Evolutionary conservation across 805 yeast species (phyloP).

Genomic region (Starmerella bombi): DNA sequence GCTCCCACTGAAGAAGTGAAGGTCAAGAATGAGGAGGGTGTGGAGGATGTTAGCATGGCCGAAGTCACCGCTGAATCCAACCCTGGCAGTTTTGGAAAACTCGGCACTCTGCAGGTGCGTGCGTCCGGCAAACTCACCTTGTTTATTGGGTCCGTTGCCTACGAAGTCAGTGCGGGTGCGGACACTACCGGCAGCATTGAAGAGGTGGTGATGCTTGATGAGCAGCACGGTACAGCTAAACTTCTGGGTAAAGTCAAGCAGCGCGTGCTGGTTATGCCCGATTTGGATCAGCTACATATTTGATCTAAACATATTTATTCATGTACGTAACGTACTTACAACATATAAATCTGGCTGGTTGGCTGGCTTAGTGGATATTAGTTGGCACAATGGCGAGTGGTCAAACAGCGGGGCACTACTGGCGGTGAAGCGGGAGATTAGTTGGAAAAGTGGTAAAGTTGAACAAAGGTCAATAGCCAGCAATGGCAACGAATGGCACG

Average conservation of each 20-base stretch:
- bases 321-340: not conserved
- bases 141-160: slow-evolving; percentile 52
- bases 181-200: slow-evolving; percentile 68
- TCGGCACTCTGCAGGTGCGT: slow-evolving; percentile 66
- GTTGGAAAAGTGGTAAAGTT: no score
- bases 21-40: slow-evolving; percentile 14
- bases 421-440: no score
- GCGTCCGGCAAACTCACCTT: slow-evolving; percentile 72
- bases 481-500: no score
- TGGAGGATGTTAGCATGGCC: slow-evolving; percentile 7
- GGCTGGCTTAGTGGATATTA: no score
- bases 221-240: slow-evolving; percentile 30
- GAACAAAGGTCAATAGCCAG: no score
- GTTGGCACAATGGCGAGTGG: no score
- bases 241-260: slow-evolving; percentile 44
- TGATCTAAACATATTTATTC: not conserved
- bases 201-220: slow-evolving; percentile 49
- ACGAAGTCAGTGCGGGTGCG: slow-evolving; percentile 31
- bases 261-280: slow-evolving; percentile 49
- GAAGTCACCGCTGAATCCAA: not conserved
- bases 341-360: not conserved
- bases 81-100: slow-evolving; percentile 36
- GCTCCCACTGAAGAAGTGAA: slow-evolving; percentile 2
- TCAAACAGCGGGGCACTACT: no score
- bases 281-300: slow-evolving; percentile 18